Conservation (phyloP, 2,329 filamentous ascomycete genomes). For the Calonectria montana region DNA sequence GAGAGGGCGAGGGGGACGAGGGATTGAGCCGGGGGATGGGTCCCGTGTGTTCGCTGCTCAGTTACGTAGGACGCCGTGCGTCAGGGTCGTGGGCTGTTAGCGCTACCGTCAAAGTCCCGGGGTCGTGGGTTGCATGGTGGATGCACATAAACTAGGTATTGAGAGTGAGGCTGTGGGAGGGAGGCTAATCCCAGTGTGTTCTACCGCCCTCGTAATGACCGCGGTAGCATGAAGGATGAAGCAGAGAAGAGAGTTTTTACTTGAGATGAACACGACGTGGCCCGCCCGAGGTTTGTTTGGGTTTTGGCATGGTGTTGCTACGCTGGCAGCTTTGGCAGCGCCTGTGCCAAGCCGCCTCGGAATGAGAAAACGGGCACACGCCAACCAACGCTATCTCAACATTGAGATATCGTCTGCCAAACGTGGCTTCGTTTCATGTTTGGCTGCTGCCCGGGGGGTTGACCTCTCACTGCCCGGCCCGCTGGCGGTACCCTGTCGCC, state of each 20-base stretch:
- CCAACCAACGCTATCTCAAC: background rate
- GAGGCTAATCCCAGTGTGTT: slow-evolving; percentile 3
- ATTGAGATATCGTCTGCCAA: background rate
- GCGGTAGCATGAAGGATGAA: background rate
- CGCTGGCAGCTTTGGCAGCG: background rate
- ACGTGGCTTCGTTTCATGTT: slow-evolving; percentile 22
- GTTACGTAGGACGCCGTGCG: slow-evolving; percentile 1
- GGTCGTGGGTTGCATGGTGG: background rate
- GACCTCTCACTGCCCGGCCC: background rate
- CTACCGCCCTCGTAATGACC: background rate
- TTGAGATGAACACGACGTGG: background rate
- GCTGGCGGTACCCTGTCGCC: background rate
- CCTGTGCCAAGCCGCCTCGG: background rate
- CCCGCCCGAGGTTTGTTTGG: background rate
- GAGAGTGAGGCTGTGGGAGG: slow-evolving; percentile 40
- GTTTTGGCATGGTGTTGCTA: background rate
- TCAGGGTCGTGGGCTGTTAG: background rate
- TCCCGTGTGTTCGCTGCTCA: slow-evolving; percentile 2
- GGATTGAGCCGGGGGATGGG: background rate
- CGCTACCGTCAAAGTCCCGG: background rate
- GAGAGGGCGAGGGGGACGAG: background rate
- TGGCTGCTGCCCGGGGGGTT: background rate
- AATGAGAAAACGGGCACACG: background rate
- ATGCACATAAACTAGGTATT: slow-evolving; percentile 27
- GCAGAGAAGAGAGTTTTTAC: background rate